phyloP scores from a whole-genome alignment of 2,329 filamentous ascomycete species.

The Thermoascus crustaceus region DNA sequence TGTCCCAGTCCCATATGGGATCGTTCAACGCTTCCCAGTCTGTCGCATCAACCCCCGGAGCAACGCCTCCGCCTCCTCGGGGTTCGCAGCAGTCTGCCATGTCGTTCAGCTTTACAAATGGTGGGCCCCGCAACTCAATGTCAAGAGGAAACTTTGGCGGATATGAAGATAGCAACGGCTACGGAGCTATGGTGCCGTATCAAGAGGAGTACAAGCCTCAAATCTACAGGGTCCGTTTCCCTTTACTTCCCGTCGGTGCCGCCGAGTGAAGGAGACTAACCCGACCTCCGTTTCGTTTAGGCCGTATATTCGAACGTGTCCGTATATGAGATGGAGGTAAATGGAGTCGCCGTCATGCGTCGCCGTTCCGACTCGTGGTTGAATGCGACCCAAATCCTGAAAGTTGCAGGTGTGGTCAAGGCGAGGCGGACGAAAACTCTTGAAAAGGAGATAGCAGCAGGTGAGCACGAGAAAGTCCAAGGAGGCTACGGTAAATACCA shows the following conservation, averaged over 20 bases:
- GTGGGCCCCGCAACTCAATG: constrained; percentile 22
- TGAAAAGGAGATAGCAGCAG: constrained; percentile 93
- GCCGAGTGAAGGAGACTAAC: background rate
- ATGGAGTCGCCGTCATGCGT: constrained; percentile 89
- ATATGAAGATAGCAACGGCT: constrained; percentile 35
- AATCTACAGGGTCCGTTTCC: constrained; percentile 38
- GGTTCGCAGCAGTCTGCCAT: constrained; percentile 35
- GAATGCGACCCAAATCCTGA: constrained; percentile 96
- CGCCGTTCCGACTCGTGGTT: constrained; percentile 91
- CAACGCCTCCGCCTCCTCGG: constrained; percentile 37
- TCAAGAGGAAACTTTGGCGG: constrained; percentile 27
- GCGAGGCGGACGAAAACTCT: constrained; percentile 95
- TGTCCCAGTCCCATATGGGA: constrained; percentile 32
- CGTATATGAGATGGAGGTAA: constrained; percentile 98
- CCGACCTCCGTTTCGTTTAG: too few species aligned
- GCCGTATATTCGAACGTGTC: constrained; percentile 92
- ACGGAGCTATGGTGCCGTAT: constrained; percentile 28
- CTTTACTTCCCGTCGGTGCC: background rate
- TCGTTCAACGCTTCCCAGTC: constrained; percentile 39
- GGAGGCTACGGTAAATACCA: constrained; percentile 98
- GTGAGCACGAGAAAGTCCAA: constrained; percentile 97
- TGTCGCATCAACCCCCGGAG: constrained; percentile 37
- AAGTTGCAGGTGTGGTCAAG: constrained; percentile 94
- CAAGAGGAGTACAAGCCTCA: constrained; percentile 37
- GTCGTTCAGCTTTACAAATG: constrained; percentile 33